Evolutionary conservation across 805 yeast genomes (phyloP), one percentile per base, ranked within the genome.

Genomic region (Wickerhamiella brachini): DNA sequence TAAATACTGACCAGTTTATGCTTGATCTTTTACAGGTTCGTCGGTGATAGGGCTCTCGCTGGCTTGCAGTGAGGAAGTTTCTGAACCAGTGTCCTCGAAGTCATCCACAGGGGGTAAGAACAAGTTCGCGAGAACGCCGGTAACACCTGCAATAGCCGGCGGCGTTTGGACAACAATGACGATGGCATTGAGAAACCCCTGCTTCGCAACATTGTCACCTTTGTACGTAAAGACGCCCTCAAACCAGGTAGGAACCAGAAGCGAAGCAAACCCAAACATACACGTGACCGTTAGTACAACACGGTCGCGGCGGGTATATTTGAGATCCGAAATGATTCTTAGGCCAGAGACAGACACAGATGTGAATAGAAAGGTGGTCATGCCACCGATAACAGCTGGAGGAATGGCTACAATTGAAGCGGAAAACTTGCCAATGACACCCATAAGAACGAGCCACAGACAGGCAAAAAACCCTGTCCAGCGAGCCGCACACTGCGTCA

Each of bases 401-500:
- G 95, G 95, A 61, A 85, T 85, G 38, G 94, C 75, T 24, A 83
- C 86, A 53, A 88, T 73, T 15, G 95, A 88, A 49, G 93, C 94
- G 38, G 89, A 88, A 64, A 85, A 85, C 67, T 85, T 85, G 53
- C 94, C 75, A 63, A 88, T 84, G 43, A 88, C 68, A 42, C 97
- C 97, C 95, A 87, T 86, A 54, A 88, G 65, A 51, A 88, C 62
- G 57, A 88, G 70, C 72, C 84, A 85, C 71, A 85, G 77, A 55
- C 85, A 82, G 68, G 85, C 77, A 79, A 85, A 83, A 66, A 79
- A 80, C 39, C 93, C 97, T 21, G 78, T 85, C 47, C 75, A 72
- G 70, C 94, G 77, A 61, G 85, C 81, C 45, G 95, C 96, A 69
- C 95, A 87, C 65, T 85, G 86, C 47, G 96, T 89, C 65, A 89